Conservation (phyloP, 2,329 filamentous ascomycete genomes). For the Penicillium sp. region DNA sequence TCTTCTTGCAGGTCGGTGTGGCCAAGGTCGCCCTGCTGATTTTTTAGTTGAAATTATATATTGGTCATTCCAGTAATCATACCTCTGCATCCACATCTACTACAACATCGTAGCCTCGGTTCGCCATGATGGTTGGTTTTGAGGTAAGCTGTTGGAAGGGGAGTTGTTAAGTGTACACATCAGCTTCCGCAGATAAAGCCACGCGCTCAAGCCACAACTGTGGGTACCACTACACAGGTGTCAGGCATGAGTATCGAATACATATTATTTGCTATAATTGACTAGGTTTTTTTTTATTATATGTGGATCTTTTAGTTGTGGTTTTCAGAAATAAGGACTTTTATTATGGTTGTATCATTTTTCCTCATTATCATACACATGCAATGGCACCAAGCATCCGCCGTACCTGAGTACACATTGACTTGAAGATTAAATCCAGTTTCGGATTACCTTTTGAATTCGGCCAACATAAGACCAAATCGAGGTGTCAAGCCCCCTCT, state of each 20-base stretch:
- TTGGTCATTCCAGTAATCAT: slow-evolving; percentile 22
- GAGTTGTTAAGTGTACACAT: slow-evolving; percentile 35
- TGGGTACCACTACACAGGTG: slow-evolving; percentile 2
- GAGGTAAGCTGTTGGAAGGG: slow-evolving; percentile 17
- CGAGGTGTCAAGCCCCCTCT: slow-evolving; percentile 36
- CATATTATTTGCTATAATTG: background rate
- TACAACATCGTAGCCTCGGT: slow-evolving; percentile 92
- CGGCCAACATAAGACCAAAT: slow-evolving; percentile 35
- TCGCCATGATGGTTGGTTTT: slow-evolving; percentile 60
- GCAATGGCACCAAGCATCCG: background rate
- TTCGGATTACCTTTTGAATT: slow-evolving; percentile 26
- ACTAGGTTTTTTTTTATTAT: background rate
- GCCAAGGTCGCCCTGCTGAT: slow-evolving; percentile 80
- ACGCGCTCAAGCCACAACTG: slow-evolving; percentile 30
- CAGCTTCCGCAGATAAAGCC: slow-evolving; percentile 31
- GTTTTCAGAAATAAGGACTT: background rate
- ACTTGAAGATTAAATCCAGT: slow-evolving; percentile 8
- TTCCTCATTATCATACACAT: slow-evolving; percentile 8
- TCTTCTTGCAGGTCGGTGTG: slow-evolving; percentile 98
- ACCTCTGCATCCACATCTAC: slow-evolving; percentile 97
- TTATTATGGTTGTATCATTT: background rate
- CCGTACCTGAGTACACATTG: background rate
- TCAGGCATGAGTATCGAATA: background rate
- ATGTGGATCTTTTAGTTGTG: background rate
- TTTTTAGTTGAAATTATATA: slow-evolving; percentile 12